These are phyloP conservation scores for Ceratocystis lukuohia DNA, from an alignment of 2,329 filamentous ascomycete species.

Conservation along the genomic window DNA sequence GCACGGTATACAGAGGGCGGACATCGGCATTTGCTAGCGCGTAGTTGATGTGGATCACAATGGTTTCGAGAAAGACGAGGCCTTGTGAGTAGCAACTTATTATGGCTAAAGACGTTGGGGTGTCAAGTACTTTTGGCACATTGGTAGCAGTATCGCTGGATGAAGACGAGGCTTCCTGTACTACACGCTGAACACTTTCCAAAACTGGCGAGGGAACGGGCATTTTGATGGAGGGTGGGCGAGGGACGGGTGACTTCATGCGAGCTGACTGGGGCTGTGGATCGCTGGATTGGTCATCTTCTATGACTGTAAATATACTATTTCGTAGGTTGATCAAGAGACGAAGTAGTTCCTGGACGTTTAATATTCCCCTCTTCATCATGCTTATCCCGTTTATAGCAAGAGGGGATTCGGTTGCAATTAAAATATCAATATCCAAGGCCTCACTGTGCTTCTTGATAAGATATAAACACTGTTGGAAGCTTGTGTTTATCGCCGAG, in stretches of 20 bases:
- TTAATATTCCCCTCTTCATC: constrained; percentile 22
- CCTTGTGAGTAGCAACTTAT: constrained; percentile 26
- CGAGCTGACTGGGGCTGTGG: background rate
- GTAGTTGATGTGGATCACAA: constrained; percentile 21
- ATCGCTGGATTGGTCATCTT: background rate
- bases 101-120: constrained; percentile 24
- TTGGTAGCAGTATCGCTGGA: background rate
- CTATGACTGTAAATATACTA: constrained; percentile 7
- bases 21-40: constrained; percentile 19
- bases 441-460: constrained; percentile 13
- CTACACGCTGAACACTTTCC: constrained; percentile 3
- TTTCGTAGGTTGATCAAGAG: constrained; percentile 23
- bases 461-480: constrained; percentile 18
- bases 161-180: constrained; percentile 5
- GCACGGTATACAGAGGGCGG: constrained; percentile 19
- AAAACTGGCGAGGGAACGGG: background rate
- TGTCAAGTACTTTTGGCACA: constrained; percentile 20
- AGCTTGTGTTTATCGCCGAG: constrained; percentile 11
- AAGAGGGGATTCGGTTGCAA: constrained; percentile 21
- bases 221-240: background rate
- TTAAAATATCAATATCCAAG: constrained; percentile 13
- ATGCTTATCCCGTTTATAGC: constrained; percentile 13
- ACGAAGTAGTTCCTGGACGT: constrained; percentile 24
- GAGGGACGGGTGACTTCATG: too few species aligned
- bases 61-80: constrained; percentile 23